Evolutionary conservation across 2,329 filamentous ascomycete species (phyloP).

Genomic region (Stromatinia cepivora): DNA sequence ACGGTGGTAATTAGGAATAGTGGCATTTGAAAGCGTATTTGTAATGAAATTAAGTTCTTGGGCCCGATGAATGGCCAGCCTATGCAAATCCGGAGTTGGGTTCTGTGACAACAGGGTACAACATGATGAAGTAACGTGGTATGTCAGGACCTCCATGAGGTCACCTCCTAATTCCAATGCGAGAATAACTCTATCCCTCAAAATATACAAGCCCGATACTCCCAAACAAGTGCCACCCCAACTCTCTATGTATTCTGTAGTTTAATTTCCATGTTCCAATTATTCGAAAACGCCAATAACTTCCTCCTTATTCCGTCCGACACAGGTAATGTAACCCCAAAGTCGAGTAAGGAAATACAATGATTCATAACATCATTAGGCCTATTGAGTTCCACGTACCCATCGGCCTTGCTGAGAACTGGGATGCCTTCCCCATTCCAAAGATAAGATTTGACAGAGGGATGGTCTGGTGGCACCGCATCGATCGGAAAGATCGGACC

Average conservation of each 20-base stretch:
- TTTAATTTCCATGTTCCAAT: slow-evolving; percentile 37
- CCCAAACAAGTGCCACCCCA: slow-evolving; percentile 45
- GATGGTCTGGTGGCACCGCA: slow-evolving; percentile 51
- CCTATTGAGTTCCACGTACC: slow-evolving; percentile 47
- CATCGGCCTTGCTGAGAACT: slow-evolving; percentile 51
- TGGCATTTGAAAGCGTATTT: neutral
- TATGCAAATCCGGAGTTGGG: neutral
- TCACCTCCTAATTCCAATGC: neutral
- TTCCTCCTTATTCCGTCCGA: slow-evolving; percentile 56
- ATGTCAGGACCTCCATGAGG: neutral
- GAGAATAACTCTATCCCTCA: neutral
- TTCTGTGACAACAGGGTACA: neutral
- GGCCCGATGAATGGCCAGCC: neutral
- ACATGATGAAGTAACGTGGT: neutral
- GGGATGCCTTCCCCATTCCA: slow-evolving; percentile 55
- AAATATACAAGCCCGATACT: neutral
- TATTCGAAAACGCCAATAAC: slow-evolving; percentile 46
- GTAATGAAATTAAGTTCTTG: neutral
- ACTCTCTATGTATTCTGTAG: slow-evolving; percentile 22
- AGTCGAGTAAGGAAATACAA: slow-evolving; percentile 54
- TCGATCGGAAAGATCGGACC: slow-evolving; percentile 51
- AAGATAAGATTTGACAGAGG: slow-evolving; percentile 51
- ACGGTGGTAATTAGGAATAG: neutral
- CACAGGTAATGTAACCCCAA: slow-evolving; percentile 53
- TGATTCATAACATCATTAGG: slow-evolving; percentile 51